Percentiles rank a stretch among this genome's conserved stretches.
These are phyloP conservation scores for Trichoderma arundinaceum DNA, from an alignment of 2,329 filamentous ascomycete genomes.

Conservation along the genomic window DNA sequence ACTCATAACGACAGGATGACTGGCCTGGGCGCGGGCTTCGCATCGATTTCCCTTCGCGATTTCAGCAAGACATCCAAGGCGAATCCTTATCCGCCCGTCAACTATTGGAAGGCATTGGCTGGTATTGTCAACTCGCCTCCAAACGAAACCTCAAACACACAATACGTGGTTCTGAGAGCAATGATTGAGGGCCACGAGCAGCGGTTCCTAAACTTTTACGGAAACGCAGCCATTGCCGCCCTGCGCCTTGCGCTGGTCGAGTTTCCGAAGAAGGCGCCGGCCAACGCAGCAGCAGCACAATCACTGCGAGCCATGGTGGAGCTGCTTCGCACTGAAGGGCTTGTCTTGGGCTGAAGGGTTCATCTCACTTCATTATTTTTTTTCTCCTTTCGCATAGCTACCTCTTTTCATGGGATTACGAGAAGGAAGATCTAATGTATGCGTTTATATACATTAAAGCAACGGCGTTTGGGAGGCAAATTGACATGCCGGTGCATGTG, in stretches of 20 bases:
- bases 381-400: not conserved
- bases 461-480: constrained; percentile 29
- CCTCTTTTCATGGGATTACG: not conserved
- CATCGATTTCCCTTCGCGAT: constrained; percentile 80
- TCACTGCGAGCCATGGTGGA: constrained; percentile 61
- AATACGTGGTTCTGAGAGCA: constrained; percentile 71
- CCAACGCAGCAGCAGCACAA: constrained; percentile 55
- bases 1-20: constrained; percentile 83
- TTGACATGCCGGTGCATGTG: not conserved
- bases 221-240: constrained; percentile 73
- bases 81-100: constrained; percentile 76
- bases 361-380: not conserved
- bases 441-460: constrained; percentile 16
- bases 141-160: constrained; percentile 71
- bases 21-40: constrained; percentile 82
- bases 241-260: constrained; percentile 74
- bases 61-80: constrained; percentile 71
- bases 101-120: constrained; percentile 84
- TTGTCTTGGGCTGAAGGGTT: constrained; percentile 49
- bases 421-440: constrained; percentile 19
- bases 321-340: constrained; percentile 56
- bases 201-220: constrained; percentile 82
- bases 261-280: constrained; percentile 64
- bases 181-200: constrained; percentile 76
- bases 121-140: constrained; percentile 77